Base-by-base conservation (phyloP, 2,329 filamentous ascomycete genomes). In the Diaporthe eres region DNA sequence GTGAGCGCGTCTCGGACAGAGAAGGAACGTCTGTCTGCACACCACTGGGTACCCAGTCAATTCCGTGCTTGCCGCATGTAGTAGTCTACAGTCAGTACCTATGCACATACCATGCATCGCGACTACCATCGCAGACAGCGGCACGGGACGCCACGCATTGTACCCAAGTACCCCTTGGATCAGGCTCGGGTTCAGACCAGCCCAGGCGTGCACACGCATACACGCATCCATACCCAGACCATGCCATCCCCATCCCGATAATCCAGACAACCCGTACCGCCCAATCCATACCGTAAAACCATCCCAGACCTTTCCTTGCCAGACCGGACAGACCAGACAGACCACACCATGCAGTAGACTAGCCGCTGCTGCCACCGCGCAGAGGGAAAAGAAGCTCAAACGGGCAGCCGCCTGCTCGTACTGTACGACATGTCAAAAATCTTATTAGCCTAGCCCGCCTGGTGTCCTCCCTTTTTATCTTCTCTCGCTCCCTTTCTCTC, bases 381-480 rank as follows among this genome's bases (percentile, higher is more conserved):
- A 34, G 44, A 25, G 15, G 17, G 31, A 37, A 51, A 25, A 70
- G 49, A 70, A 70, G 65, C 49, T 70, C 65, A 70, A 55, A 55
- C 49, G 65, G 65, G 65, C 47, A 70, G n/a, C 49, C 34, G 65
- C 34, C 65, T 22, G 47, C 65, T 53, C 65, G 34, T 55, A 28
- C 65, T 70, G 49, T 42, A 53, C 65, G 65, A 68, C 65, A 55
- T 17, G 65, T 70, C 65, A 55, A 55, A 70, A 70, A 55, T 70
- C 65, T 70, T 70, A 70, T 70, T 70, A 55, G 65, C 65, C 65
- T 55, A 70, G 49, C 49, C 65, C 34, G 49, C 65, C 55, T 53
- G 65, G 65, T 55, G 31, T 28, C 65, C 65, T 70, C 49, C 65
- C 65, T 70, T 70, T 70, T 70, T 22, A 55, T 55, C 65, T 10